phyloP scores from a whole-genome alignment of 805 yeast genomes.

The Candida chilensis region DNA sequence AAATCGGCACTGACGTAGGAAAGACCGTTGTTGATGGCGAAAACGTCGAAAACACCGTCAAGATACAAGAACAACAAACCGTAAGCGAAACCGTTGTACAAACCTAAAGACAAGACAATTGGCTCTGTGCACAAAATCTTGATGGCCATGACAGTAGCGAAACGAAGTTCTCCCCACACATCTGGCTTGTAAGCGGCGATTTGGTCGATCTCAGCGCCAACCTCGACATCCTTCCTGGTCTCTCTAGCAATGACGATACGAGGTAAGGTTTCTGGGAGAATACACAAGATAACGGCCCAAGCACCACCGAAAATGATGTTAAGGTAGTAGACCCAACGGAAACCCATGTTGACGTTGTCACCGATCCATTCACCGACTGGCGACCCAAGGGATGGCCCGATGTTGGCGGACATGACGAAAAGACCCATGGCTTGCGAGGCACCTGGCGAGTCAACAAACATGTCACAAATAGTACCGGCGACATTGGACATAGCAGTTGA shows the following conservation, averaged over 20 bases:
- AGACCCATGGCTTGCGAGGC: constrained; percentile 24
- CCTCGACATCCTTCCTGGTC: constrained; percentile 8
- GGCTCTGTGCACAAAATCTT: constrained; percentile 23
- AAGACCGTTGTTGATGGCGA: constrained; percentile 18
- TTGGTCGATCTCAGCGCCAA: constrained; percentile 8
- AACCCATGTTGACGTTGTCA: constrained; percentile 15
- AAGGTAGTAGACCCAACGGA: constrained; percentile 19
- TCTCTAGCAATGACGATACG: constrained; percentile 20
- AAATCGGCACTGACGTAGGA: constrained; percentile 18
- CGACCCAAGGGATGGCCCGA: constrained; percentile 24
- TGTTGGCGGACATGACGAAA: constrained; percentile 20
- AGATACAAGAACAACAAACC: constrained; percentile 21
- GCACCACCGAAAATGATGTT: constrained; percentile 18
- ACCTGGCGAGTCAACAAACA: constrained; percentile 19
- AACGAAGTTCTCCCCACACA: constrained; percentile 14
- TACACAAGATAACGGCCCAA: constrained; percentile 8
- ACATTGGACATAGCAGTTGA: constrained; percentile 20
- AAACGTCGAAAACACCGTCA: constrained; percentile 23
- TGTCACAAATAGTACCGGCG: constrained; percentile 24
- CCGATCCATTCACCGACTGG: constrained; percentile 23
- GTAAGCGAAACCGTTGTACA: constrained; percentile 23
- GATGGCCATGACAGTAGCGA: constrained; percentile 17
- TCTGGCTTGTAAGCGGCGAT: constrained; percentile 11
- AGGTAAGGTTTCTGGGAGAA: constrained; percentile 24
- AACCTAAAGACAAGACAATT: constrained; percentile 18